Evolutionary conservation across 306 rosid species (phyloP).

Genomic region (Rosa lucieae): DNA sequence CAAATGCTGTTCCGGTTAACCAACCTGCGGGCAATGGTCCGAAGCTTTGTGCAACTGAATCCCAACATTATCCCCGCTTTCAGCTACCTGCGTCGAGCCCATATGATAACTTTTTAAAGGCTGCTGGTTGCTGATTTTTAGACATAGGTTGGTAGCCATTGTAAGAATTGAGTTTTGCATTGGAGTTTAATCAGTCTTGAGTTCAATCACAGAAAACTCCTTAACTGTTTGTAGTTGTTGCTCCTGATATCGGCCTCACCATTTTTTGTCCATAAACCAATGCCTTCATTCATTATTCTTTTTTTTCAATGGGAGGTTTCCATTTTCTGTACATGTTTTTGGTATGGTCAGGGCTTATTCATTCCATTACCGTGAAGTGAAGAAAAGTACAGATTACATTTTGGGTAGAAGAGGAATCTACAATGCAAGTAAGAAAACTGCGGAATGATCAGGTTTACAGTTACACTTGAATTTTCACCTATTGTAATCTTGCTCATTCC

Average conservation of each 20-base stretch:
- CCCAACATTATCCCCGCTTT: constrained; percentile 54
- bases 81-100: constrained; percentile 75
- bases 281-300: constrained; percentile 2
- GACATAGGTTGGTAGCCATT: constrained; percentile 11
- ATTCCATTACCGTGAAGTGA: neutral
- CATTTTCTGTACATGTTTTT: constrained; percentile 25
- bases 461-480: neutral
- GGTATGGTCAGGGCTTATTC: neutral
- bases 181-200: neutral
- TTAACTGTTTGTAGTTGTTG: neutral
- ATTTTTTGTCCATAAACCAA: constrained; percentile 11
- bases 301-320: constrained; percentile 25
- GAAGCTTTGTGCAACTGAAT: constrained; percentile 60
- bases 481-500: neutral
- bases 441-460: neutral
- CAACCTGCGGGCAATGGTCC: constrained; percentile 38
- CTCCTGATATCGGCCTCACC: constrained; percentile 15
- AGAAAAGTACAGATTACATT: constrained; percentile 2
- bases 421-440: neutral
- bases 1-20: constrained; percentile 35
- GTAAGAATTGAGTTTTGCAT: constrained; percentile 15
- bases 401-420: neutral
- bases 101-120: constrained; percentile 76
- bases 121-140: constrained; percentile 65
- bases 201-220: constrained; percentile 20